phyloP scores from a whole-genome alignment of 352 stramenopile genomes.

The Pythium insidiosum region DNA sequence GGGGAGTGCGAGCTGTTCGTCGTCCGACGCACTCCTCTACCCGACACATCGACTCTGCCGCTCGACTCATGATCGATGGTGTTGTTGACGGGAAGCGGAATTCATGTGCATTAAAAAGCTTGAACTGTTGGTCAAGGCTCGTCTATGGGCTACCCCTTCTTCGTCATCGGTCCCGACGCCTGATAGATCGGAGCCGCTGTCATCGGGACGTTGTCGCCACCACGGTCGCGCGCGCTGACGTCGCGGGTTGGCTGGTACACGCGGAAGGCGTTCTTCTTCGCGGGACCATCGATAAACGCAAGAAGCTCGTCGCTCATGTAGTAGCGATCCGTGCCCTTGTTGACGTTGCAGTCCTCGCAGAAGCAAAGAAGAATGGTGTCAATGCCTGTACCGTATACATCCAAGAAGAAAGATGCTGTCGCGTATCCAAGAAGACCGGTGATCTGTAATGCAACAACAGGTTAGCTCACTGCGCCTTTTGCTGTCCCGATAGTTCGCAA shows the following conservation, averaged over 20 bases:
- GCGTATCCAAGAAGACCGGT: slow-evolving; percentile 64
- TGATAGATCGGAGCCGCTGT: slow-evolving; percentile 13
- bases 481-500: not conserved
- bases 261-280: slow-evolving; percentile 71
- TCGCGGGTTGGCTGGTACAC: slow-evolving; percentile 31
- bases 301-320: slow-evolving; percentile 82
- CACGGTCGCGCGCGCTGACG: slow-evolving; percentile 12
- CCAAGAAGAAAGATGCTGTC: slow-evolving; percentile 68
- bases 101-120: no score
- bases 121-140: no score
- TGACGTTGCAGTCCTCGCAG: slow-evolving; percentile 80
- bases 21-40: slow-evolving; percentile 9
- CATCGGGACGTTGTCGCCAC: slow-evolving; percentile 4
- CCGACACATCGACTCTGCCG: not conserved
- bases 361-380: slow-evolving; percentile 86
- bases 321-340: slow-evolving; percentile 66
- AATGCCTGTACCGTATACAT: slow-evolving; percentile 76
- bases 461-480: not conserved
- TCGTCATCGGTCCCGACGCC: slow-evolving; percentile 6
- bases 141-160: slow-evolving; percentile 11
- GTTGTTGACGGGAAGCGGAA: no score
- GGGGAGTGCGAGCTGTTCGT: slow-evolving; percentile 69
- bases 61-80: no score
- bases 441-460: slow-evolving; percentile 17
- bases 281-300: slow-evolving; percentile 66